phyloP scores from a whole-genome alignment of 345 rosid genomes.

The Iberis pinnata region DNA sequence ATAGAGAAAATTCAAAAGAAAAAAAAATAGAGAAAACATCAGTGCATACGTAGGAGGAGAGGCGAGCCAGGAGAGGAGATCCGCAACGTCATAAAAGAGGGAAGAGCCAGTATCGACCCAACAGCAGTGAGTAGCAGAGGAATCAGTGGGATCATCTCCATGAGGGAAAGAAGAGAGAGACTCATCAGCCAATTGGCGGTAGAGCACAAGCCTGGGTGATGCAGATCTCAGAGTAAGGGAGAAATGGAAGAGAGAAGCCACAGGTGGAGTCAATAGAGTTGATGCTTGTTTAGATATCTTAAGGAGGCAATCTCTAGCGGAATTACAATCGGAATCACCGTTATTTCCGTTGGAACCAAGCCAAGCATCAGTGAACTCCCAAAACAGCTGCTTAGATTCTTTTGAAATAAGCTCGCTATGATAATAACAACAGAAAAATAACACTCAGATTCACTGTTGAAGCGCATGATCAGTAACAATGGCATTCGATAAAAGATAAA shows the following conservation, averaged over 20 bases:
- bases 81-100: conserved; percentile 64
- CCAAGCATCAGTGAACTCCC: conserved; percentile 85
- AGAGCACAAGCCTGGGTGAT: conserved; percentile 83
- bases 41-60: conserved; percentile 45
- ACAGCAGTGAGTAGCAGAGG: conserved; percentile 66
- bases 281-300: conserved; percentile 47
- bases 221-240: conserved; percentile 83
- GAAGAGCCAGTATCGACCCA: conserved; percentile 89
- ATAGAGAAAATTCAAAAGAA: conserved; percentile 6
- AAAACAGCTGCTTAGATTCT: conserved; percentile 68
- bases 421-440: neutral
- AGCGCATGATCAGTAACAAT: conserved; percentile 5
- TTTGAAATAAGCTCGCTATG: conserved; percentile 75
- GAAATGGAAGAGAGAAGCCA: conserved; percentile 69
- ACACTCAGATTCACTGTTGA: conserved; percentile 4
- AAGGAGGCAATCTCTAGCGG: conserved; percentile 76
- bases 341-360: conserved; percentile 38
- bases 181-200: conserved; percentile 85
- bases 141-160: conserved; percentile 47
- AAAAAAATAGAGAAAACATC: neutral
- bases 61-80: conserved; percentile 55
- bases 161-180: conserved; percentile 85
- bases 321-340: conserved; percentile 39
- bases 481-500: conserved; percentile 1
- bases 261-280: conserved; percentile 43